Evolutionary conservation across 371 early-diverging fungal genomes (phyloP), one percentile per base, ranked within the genome.

Genomic region (Mucor sp.): DNA sequence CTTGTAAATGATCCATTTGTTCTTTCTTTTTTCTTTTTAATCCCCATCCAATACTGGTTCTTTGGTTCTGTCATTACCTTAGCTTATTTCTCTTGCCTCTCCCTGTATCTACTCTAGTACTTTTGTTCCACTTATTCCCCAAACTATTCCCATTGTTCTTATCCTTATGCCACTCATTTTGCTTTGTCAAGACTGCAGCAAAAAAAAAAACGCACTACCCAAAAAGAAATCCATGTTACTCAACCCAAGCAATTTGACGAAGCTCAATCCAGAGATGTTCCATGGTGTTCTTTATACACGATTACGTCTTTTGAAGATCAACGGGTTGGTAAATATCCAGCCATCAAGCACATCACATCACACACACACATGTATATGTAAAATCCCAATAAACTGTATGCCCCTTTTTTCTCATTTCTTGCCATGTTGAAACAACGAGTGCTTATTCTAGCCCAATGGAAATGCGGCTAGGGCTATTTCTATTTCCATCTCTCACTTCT

Each of bases 1-100:
- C 47, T 17, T 60, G 25, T 44, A 59, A 35, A 60, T 60, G 39
- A 14, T 35, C 21, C 23, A 21, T 23, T 33, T 30, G 30, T 30
- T 30, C 30, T 30, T 21, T 33, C 37, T 23, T 30, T 30, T 30
- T 30, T 30, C 6, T 6, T 23, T 35, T 60, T 60, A 35, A 19
- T 60, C 19, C 19, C 28, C 25, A 37, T 62, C 50, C 48, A 63
- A 63, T 53, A 63, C 63, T 32, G 63, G 55, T 63, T 25, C 50
- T 63, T 53, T 53, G 63, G 55, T 50, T 48, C 19, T 15, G 32
- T 43, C 62, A 44, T 44, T 62, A 39, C 15, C 37, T 53, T 50
- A 48, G 35, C 19, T 57, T 57, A 15, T 25, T 58, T 14, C 23
- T 39, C 12, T 59, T 17, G 39, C 19, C n/a, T n/a, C 39, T 25